These are phyloP conservation scores for Aureobasidium sp. DNA, from an alignment of 2,329 filamentous ascomycete species.

Conservation along the genomic window DNA sequence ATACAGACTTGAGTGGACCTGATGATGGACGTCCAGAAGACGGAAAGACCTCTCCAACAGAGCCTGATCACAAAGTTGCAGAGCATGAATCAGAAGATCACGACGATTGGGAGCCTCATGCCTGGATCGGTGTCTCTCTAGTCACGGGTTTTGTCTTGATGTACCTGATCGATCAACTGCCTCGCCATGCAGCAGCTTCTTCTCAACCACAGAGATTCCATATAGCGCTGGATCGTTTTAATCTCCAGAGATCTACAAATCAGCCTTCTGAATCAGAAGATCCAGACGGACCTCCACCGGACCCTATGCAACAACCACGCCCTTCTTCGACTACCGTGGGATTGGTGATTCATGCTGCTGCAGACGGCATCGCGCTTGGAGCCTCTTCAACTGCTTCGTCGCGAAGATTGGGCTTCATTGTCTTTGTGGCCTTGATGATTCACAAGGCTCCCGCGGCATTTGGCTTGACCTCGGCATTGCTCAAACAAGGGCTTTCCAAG, in stretches of 20 bases:
- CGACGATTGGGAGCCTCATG: slow-evolving; percentile 49
- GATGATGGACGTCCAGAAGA: slow-evolving; percentile 20
- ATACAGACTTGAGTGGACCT: slow-evolving; percentile 20
- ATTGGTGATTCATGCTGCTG: slow-evolving; percentile 89
- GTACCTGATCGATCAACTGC: slow-evolving; percentile 87
- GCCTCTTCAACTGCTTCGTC: slow-evolving; percentile 63
- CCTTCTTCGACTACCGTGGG: slow-evolving; percentile 63
- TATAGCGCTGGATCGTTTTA: slow-evolving; percentile 62
- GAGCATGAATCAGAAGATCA: slow-evolving; percentile 7
- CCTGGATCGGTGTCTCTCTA: slow-evolving; percentile 78
- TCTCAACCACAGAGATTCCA: slow-evolving; percentile 59
- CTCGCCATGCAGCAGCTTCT: slow-evolving; percentile 57
- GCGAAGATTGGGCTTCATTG: slow-evolving; percentile 73
- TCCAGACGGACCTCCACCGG: slow-evolving; percentile 28
- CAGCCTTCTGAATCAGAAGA: slow-evolving; percentile 17
- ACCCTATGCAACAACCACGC: slow-evolving; percentile 28
- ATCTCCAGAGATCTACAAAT: slow-evolving; percentile 11
- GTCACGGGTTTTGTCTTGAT: slow-evolving; percentile 88
- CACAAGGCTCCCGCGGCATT: slow-evolving; percentile 96
- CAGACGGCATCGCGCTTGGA: slow-evolving; percentile 91
- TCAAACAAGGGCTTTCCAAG: slow-evolving; percentile 87
- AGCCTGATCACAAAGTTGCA: not conserved
- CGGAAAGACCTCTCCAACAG: not conserved
- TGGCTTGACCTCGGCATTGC: slow-evolving; percentile 77
- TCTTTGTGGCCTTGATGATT: slow-evolving; percentile 94